phyloP scores from a whole-genome alignment of 345 rosid genomes.

The Jatropha curcas region DNA sequence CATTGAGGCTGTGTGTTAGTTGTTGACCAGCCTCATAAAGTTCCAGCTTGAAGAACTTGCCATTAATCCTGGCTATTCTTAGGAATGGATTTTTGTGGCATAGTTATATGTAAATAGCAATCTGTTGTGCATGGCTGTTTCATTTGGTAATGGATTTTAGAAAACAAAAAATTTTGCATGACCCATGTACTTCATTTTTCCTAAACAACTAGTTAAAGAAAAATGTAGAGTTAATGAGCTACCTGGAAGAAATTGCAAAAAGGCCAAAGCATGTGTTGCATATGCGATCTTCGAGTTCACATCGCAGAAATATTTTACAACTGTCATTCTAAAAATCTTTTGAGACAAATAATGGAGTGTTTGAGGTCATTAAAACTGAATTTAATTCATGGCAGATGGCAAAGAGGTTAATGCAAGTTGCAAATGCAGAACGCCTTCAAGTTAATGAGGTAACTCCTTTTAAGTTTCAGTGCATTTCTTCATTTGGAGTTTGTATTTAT shows the following conservation, averaged over 20 bases:
- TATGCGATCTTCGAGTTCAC: no score
- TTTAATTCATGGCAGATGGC: conserved; percentile 69
- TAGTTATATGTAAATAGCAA: not conserved
- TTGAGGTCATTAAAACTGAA: conserved; percentile 20
- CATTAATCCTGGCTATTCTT: not conserved
- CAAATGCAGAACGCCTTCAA: conserved; percentile 82
- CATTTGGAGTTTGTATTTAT: conserved; percentile 13
- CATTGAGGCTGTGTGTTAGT: not conserved
- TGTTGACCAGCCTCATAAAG: not conserved
- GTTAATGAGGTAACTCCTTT: conserved; percentile 55
- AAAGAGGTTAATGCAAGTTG: conserved; percentile 84
- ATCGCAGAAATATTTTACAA: no score
- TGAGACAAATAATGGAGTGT: not conserved
- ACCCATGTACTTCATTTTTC: not conserved
- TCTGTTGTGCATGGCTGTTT: not conserved
- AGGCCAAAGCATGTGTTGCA: no score
- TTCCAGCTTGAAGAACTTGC: not conserved
- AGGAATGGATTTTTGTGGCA: not conserved
- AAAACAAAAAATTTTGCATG: not conserved
- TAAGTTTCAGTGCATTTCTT: not conserved
- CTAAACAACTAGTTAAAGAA: not conserved
- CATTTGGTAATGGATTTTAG: not conserved
- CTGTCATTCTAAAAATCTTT: no score
- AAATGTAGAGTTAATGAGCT: not conserved
- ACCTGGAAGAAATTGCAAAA: not conserved